These are phyloP conservation scores for Zychaea mexicana DNA, from an alignment of 371 early-diverging fungal genomes.

Conservation along the genomic window DNA sequence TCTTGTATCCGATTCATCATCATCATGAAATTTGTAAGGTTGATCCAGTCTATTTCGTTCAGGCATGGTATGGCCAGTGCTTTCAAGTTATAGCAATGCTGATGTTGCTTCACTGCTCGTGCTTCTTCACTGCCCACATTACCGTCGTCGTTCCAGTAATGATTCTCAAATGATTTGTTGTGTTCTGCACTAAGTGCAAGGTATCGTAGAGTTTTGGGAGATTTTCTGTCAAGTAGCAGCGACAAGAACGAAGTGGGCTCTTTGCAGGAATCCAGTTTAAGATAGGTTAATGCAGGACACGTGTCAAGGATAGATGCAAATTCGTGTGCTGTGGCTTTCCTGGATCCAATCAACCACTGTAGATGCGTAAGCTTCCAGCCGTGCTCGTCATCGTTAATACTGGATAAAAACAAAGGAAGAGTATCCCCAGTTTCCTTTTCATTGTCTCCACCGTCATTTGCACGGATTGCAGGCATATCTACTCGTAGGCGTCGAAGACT, in stretches of 20 bases:
- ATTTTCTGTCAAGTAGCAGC: not conserved
- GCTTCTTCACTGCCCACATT: not conserved
- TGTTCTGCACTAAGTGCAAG: not conserved
- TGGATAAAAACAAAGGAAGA: not conserved
- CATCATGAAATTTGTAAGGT: not conserved
- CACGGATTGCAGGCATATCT: not conserved
- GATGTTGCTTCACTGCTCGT: not conserved
- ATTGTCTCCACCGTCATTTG: not conserved
- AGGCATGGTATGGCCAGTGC: not conserved
- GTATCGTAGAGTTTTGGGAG: not conserved
- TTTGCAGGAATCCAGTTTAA: not conserved
- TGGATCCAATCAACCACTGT: not conserved
- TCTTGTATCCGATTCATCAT: not conserved
- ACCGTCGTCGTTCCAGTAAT: not conserved
- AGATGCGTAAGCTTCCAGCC: not conserved
- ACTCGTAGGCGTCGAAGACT: not conserved
- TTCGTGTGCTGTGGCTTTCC: not conserved
- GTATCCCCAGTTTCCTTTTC: not conserved
- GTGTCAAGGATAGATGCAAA: not conserved
- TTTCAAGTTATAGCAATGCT: too few relatives aligned
- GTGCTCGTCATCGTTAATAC: not conserved
- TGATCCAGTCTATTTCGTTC: not conserved
- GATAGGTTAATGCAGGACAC: not conserved
- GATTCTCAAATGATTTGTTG: not conserved
- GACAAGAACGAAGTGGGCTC: not conserved